These are phyloP conservation scores for Suillus subaureus DNA, from an alignment of 768 basidiomycete genomes.

Conservation along the genomic window DNA sequence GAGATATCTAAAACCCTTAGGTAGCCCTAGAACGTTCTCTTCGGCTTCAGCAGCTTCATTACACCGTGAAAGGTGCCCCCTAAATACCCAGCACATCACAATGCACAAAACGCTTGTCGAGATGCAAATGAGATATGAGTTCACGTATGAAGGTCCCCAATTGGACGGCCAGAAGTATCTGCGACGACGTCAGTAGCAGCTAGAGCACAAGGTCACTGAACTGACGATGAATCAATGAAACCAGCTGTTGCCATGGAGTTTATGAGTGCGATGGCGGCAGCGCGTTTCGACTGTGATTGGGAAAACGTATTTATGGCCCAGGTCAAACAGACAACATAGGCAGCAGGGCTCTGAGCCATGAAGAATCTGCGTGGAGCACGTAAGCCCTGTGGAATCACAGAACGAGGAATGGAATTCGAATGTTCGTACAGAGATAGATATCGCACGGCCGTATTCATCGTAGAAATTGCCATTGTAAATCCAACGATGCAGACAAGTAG, in stretches of 20 bases:
- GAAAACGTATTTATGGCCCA: constrained; percentile 63
- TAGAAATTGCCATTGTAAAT: constrained; percentile 63
- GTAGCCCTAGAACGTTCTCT: constrained; percentile 37
- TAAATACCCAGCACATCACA: constrained; percentile 49
- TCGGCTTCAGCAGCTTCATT: constrained; percentile 41
- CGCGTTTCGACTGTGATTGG: constrained; percentile 78
- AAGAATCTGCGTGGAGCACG: constrained; percentile 53
- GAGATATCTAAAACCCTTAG: constrained; percentile 46
- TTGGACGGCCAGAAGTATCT: constrained; percentile 65
- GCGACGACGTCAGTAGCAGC: not conserved
- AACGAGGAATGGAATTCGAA: not conserved
- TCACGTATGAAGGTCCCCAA: constrained; percentile 71
- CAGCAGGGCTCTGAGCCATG: constrained; percentile 71
- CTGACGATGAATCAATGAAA: constrained; percentile 78
- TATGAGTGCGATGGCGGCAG: constrained; percentile 77
- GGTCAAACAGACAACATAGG: constrained; percentile 61
- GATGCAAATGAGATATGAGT: constrained; percentile 75
- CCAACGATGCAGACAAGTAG: constrained; percentile 62
- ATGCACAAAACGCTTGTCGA: constrained; percentile 52
- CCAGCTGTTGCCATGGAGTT: constrained; percentile 80
- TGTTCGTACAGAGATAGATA: constrained; percentile 61
- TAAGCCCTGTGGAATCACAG: not conserved
- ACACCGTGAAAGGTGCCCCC: constrained; percentile 40
- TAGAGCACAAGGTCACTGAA: constrained; percentile 19
- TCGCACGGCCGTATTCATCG: constrained; percentile 59